Conservation (phyloP, 345 rosid species). For the Lenwebbia sp. region DNA sequence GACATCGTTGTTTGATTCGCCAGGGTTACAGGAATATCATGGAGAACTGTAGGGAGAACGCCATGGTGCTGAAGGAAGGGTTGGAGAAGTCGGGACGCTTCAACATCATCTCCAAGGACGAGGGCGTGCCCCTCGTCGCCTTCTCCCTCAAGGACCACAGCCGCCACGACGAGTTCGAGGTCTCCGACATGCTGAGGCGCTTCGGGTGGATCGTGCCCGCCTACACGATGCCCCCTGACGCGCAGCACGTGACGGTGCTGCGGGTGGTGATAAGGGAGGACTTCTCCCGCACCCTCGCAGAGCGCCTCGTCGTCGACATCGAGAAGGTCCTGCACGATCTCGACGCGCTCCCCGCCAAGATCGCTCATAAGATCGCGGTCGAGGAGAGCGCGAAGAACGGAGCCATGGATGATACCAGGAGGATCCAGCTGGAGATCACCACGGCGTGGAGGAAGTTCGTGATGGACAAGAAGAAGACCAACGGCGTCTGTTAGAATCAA, state of each 20-base stretch:
- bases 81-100: slow-evolving; percentile 48
- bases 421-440: slow-evolving; percentile 28
- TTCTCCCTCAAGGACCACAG: slow-evolving; percentile 60
- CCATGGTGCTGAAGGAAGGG: slow-evolving; percentile 47
- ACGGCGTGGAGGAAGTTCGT: slow-evolving; percentile 36
- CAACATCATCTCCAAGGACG: slow-evolving; percentile 58
- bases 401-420: not conserved
- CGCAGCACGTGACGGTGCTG: slow-evolving; percentile 43
- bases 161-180: slow-evolving; percentile 51
- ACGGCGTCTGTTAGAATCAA: slow-evolving; percentile 21
- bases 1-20: not conserved
- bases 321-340: slow-evolving; percentile 32
- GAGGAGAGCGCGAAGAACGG: not conserved
- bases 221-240: slow-evolving; percentile 54
- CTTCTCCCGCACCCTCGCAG: slow-evolving; percentile 44
- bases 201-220: slow-evolving; percentile 54
- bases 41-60: slow-evolving; percentile 66
- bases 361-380: not conserved
- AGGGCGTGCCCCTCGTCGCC: slow-evolving; percentile 76
- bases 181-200: slow-evolving; percentile 34
- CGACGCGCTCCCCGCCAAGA: slow-evolving; percentile 24
- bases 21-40: slow-evolving; percentile 46
- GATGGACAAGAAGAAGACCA: slow-evolving; percentile 27
- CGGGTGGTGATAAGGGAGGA: slow-evolving; percentile 49
- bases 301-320: slow-evolving; percentile 42